These are phyloP conservation scores for Penicillium sclerotigenum DNA, from an alignment of 2,329 filamentous ascomycete species.

Conservation along the genomic window DNA sequence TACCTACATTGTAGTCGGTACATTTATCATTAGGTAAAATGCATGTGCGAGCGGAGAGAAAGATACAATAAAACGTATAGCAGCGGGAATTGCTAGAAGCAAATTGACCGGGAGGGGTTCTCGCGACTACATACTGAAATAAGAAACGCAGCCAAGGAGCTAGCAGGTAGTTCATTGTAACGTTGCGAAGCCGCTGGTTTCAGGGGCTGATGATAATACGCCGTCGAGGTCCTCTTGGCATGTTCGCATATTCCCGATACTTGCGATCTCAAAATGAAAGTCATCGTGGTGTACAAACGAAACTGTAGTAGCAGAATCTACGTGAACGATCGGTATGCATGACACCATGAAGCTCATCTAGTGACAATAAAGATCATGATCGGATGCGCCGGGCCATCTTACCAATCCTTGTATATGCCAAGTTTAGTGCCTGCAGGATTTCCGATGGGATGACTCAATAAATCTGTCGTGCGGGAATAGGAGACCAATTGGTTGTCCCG, in stretches of 20 bases:
- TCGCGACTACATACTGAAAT: constrained; percentile 2
- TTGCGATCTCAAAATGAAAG: not conserved
- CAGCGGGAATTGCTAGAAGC: constrained; percentile 6
- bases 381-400: not conserved
- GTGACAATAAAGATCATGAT: not conserved
- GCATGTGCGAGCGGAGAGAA: not conserved
- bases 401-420: constrained; percentile 9
- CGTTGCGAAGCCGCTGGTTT: not conserved
- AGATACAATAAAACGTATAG: not conserved
- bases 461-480: not conserved
- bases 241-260: constrained; percentile 1
- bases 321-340: not conserved
- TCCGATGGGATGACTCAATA: not conserved
- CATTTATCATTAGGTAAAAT: not conserved
- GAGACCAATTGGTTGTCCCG: not conserved
- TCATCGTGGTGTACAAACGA: not conserved
- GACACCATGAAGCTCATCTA: not conserved
- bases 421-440: constrained; percentile 11
- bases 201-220: not conserved
- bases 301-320: not conserved
- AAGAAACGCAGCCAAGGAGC: constrained; percentile 12
- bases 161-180: constrained; percentile 9
- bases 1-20: not conserved
- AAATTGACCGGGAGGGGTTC: constrained; percentile 4
- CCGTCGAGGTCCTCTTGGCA: not conserved